Evolutionary conservation across 139 green algal genomes (phyloP).

Genomic region (Picochlorum sp.): DNA sequence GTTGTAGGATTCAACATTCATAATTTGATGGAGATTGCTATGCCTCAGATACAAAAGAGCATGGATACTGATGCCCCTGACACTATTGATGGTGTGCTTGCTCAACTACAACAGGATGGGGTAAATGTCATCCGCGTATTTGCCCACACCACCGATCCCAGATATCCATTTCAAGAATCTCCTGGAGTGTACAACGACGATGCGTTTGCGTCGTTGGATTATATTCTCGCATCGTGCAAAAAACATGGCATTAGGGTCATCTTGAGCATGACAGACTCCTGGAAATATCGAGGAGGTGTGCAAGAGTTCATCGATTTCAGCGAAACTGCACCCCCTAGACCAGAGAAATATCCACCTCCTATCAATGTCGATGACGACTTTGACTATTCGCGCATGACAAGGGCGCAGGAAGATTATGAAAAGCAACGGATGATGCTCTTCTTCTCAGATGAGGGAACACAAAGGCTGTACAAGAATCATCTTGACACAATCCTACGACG

Average conservation of each 20-base stretch:
- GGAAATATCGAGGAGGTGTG: slow-evolving; percentile 46
- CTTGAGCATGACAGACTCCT: slow-evolving; percentile 68
- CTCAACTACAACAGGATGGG: no score
- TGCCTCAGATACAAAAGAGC: slow-evolving; percentile 3
- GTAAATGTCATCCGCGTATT: slow-evolving; percentile 58
- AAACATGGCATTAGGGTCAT: slow-evolving; percentile 50
- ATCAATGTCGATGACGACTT: not conserved
- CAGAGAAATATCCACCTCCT: not conserved
- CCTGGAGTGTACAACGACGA: slow-evolving; percentile 54
- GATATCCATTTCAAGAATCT: slow-evolving; percentile 43
- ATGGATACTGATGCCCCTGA: not conserved
- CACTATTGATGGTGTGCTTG: no score
- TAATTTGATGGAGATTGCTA: slow-evolving; percentile 23
- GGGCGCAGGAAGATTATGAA: slow-evolving; percentile 5
- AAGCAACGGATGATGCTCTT: slow-evolving; percentile 44
- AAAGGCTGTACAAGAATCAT: slow-evolving; percentile 56
- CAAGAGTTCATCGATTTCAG: slow-evolving; percentile 63
- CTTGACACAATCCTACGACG: slow-evolving; percentile 24
- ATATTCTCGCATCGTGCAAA: slow-evolving; percentile 47
- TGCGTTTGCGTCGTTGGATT: slow-evolving; percentile 57
- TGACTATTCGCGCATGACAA: not conserved
- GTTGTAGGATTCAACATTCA: slow-evolving; percentile 52
- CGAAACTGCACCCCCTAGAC: slow-evolving; percentile 9
- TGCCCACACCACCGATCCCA: slow-evolving; percentile 49
- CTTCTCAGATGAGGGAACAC: slow-evolving; percentile 44